A percentile compares a stretch with the other conserved stretches of the same genome.
phyloP scores from a whole-genome alignment of 345 rosid species.

The Eucalyptus virginea region DNA sequence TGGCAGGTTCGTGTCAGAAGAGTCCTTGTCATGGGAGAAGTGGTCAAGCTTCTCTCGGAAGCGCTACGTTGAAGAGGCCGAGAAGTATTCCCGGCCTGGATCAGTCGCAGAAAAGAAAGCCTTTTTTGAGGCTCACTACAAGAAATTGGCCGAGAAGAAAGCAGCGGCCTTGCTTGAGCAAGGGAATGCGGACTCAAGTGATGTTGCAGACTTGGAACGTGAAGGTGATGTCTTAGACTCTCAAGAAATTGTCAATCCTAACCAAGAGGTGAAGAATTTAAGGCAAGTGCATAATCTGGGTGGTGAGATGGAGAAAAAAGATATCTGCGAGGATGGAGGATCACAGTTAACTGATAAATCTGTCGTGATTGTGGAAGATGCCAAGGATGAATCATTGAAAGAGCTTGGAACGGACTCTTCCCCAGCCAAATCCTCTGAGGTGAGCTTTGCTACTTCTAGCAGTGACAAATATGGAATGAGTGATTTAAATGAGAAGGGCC shows the following conservation, averaged over 20 bases:
- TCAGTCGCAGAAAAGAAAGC: constrained; percentile 7
- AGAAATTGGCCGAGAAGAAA: not conserved
- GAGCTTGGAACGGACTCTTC: not conserved
- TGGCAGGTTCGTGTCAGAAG: constrained; percentile 79
- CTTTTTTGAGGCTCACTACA: constrained; percentile 10
- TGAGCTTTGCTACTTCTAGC: constrained; percentile 21
- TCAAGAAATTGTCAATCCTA: not conserved
- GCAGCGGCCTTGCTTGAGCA: constrained; percentile 69
- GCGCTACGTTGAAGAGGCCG: constrained; percentile 7
- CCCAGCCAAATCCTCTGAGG: constrained; percentile 6
- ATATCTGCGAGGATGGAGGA: not conserved
- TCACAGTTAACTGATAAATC: not conserved
- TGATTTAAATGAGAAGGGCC: not conserved
- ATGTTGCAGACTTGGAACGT: constrained; percentile 2
- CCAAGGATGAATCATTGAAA: not conserved
- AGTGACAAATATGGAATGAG: constrained; percentile 10
- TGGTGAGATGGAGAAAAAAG: constrained; percentile 2
- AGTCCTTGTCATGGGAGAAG: constrained; percentile 80
- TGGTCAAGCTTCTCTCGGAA: constrained; percentile 3
- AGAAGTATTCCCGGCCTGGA: constrained; percentile 1
- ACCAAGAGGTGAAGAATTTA: not conserved
- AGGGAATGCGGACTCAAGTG: constrained; percentile 8
- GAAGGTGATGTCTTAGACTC: not conserved
- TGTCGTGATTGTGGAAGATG: not conserved
- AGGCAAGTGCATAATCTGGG: not conserved